phyloP scores from a whole-genome alignment of 2,329 filamentous ascomycete genomes.

The Beauveria asiatica region DNA sequence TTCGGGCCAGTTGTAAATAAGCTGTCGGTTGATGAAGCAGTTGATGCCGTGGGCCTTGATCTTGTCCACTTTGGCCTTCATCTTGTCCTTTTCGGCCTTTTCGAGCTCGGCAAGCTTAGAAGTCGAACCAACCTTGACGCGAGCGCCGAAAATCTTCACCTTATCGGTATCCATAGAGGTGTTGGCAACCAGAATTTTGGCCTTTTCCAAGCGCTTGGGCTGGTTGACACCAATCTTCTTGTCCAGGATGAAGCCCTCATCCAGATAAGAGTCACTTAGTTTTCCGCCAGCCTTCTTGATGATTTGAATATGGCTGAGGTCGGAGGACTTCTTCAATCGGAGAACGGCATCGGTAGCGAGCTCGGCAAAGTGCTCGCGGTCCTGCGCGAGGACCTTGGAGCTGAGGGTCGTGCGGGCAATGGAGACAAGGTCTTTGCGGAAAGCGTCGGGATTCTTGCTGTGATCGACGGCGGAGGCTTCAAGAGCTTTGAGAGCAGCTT shows the following conservation, averaged over 20 bases:
- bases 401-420: constrained; percentile 94
- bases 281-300: constrained; percentile 99
- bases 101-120: constrained; percentile 97
- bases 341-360: constrained; percentile 88
- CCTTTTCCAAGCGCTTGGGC: constrained; percentile 93
- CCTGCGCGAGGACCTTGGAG: constrained; percentile 93
- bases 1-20: constrained; percentile 99
- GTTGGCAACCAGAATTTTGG: constrained; percentile 96
- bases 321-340: constrained; percentile 79
- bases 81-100: constrained; percentile 97
- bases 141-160: constrained; percentile 97
- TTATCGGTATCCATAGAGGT: constrained; percentile 99
- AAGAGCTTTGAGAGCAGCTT: constrained; percentile 75
- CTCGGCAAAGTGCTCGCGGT: constrained; percentile 82
- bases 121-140: constrained; percentile 93
- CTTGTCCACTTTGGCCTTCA: constrained; percentile 98
- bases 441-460: constrained; percentile 72
- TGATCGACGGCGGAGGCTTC: constrained; percentile 82
- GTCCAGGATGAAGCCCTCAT: constrained; percentile 96
- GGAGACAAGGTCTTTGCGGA: constrained; percentile 79
- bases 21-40: constrained; percentile 98
- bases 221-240: constrained; percentile 99
- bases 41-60: constrained; percentile 99
- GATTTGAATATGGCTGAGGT: constrained; percentile 96
- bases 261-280: constrained; percentile 92